phyloP scores from a whole-genome alignment of 2,329 filamentous ascomycete species.

The Grosmannia serpens region DNA sequence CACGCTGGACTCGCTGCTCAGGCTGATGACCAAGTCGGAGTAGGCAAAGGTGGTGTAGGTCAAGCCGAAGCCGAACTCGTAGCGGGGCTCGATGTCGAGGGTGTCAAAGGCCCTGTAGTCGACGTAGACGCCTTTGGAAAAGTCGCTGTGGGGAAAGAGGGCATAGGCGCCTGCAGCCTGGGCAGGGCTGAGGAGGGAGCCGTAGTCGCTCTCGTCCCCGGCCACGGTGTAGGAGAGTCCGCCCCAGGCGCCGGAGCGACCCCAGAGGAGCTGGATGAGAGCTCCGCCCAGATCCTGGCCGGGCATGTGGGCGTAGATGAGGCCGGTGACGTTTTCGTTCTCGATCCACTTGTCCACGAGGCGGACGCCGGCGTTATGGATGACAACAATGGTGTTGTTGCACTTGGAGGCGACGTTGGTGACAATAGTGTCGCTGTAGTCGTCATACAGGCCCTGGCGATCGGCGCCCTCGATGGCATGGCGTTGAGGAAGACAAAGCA shows the following conservation, averaged over 20 bases:
- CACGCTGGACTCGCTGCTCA: too few species aligned
- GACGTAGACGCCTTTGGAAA: slow-evolving; percentile 65
- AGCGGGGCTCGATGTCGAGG: slow-evolving; percentile 50
- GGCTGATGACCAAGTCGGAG: slow-evolving; percentile 15
- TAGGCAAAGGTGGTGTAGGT: slow-evolving; percentile 62
- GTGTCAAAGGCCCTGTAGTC: slow-evolving; percentile 66
- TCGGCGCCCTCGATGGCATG: too few species aligned
- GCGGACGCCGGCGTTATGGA: slow-evolving; percentile 49
- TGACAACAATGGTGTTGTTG: slow-evolving; percentile 39
- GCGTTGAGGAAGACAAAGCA: too few species aligned
- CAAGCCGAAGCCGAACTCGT: slow-evolving; percentile 68
- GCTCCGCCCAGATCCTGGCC: slow-evolving; percentile 42
- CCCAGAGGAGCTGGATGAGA: slow-evolving; percentile 35
- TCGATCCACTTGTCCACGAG: slow-evolving; percentile 51
- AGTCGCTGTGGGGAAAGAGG: slow-evolving; percentile 51
- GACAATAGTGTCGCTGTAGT: slow-evolving; percentile 64
- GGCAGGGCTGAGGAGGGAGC: slow-evolving; percentile 26
- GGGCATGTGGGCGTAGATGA: slow-evolving; percentile 41
- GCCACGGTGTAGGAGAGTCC: slow-evolving; percentile 76
- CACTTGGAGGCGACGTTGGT: slow-evolving; percentile 54
- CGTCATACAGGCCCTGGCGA: slow-evolving; percentile 61
- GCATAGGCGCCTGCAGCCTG: slow-evolving; percentile 22
- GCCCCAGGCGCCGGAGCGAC: slow-evolving; percentile 45
- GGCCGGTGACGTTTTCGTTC: slow-evolving; percentile 41
- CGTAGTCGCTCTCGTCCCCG: slow-evolving; percentile 55